Conservation (phyloP, 2,329 filamentous ascomycete species). For the Alternaria metachromatica region DNA sequence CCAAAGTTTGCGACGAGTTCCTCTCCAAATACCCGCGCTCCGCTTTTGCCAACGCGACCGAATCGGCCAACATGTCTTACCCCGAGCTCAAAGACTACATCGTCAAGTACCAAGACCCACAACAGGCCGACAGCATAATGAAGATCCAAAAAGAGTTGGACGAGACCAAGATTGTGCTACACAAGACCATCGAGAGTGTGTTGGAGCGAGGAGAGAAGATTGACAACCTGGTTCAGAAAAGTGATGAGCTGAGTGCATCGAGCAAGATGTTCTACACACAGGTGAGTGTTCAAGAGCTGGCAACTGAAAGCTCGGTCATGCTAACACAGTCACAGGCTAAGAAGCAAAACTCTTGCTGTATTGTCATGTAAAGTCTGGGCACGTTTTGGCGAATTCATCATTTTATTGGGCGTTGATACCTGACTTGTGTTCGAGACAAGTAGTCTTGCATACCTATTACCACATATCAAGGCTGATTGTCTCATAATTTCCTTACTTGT, state of each 20-base stretch:
- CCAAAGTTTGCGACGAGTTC: slow-evolving; percentile 89
- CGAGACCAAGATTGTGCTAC: slow-evolving; percentile 95
- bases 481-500: background rate
- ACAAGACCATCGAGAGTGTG: slow-evolving; percentile 93
- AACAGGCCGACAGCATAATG: slow-evolving; percentile 88
- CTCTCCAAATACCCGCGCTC: slow-evolving; percentile 64
- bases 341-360: slow-evolving; percentile 68
- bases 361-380: slow-evolving; percentile 56
- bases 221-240: slow-evolving; percentile 91
- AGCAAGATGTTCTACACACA: slow-evolving; percentile 97
- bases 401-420: background rate
- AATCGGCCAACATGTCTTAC: slow-evolving; percentile 58
- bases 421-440: slow-evolving; percentile 10
- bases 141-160: slow-evolving; percentile 97
- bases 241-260: slow-evolving; percentile 84
- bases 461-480: background rate
- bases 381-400: slow-evolving; percentile 1
- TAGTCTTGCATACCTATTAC: background rate
- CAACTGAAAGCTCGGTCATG: background rate
- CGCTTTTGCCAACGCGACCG: too few relatives aligned
- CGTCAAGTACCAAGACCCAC: slow-evolving; percentile 81
- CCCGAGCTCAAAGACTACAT: slow-evolving; percentile 82
- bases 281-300: slow-evolving; percentile 54
- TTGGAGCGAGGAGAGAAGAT: slow-evolving; percentile 96
- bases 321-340: slow-evolving; percentile 48